phyloP scores from a whole-genome alignment of 345 rosid genomes.

The Nephelium lappaceum region DNA sequence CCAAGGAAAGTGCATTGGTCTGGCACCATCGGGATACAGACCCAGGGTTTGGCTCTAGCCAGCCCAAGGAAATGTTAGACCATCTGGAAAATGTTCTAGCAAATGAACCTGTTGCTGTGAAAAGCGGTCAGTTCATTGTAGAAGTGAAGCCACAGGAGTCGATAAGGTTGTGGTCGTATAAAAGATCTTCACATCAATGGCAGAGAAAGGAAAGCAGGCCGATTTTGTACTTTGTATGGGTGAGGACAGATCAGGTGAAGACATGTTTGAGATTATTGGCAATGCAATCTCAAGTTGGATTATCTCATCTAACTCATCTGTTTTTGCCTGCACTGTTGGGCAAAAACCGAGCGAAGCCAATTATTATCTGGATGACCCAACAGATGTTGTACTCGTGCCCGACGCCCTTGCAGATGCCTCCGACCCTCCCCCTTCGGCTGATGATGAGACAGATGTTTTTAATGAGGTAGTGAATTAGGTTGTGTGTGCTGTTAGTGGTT shows the following conservation, averaged over 20 bases:
- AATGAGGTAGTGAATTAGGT: too few species aligned
- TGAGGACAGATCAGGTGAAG: conserved; percentile 79
- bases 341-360: conserved; percentile 98
- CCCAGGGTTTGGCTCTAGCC: conserved; percentile 70
- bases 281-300: conserved; percentile 37
- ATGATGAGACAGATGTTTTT: conserved; percentile 16
- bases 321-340: conserved; percentile 87
- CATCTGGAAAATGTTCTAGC: conserved; percentile 78
- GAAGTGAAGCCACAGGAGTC: conserved; percentile 79
- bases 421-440: conserved; percentile 31
- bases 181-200: conserved; percentile 55
- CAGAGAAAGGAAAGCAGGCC: conserved; percentile 43
- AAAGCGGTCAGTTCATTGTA: conserved; percentile 68
- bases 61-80: conserved; percentile 75
- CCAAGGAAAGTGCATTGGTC: conserved; percentile 71
- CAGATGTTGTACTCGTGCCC: conserved; percentile 60
- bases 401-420: conserved; percentile 66
- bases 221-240: conserved; percentile 76
- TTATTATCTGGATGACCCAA: conserved; percentile 75
- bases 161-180: conserved; percentile 65
- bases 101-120: conserved; percentile 72
- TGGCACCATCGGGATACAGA: conserved; percentile 82
- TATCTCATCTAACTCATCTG: conserved; percentile 48
- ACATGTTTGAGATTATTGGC: conserved; percentile 69
- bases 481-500: too few species aligned